Conservation (phyloP, 2,329 filamentous ascomycete genomes). For the Alternaria longipes region DNA sequence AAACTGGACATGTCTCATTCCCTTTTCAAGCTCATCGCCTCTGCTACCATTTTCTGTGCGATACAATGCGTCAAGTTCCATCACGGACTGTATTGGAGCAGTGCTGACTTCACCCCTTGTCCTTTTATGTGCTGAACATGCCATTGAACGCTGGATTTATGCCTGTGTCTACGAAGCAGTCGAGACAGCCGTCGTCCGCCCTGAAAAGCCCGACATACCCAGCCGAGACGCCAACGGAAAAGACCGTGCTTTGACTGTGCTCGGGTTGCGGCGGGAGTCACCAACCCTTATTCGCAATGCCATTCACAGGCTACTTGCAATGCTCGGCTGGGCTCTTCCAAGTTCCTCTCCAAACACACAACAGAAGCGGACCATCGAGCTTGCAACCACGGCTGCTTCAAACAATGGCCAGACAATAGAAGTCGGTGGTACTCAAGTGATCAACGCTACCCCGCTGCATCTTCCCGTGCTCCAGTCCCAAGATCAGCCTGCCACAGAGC, state of each 20-base stretch:
- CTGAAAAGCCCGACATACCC: constrained; percentile 41
- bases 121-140: constrained; percentile 37
- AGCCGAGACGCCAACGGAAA: constrained; percentile 35
- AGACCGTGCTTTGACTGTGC: constrained; percentile 30
- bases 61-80: constrained; percentile 26
- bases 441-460: constrained; percentile 34
- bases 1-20: constrained; percentile 37
- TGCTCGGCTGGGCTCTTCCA: constrained; percentile 39
- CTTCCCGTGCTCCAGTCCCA: constrained; percentile 27
- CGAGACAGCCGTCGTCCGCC: constrained; percentile 40
- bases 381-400: constrained; percentile 5
- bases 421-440: constrained; percentile 31
- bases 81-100: constrained; percentile 23
- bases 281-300: constrained; percentile 30
- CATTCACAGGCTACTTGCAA: constrained; percentile 34
- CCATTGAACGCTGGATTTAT: constrained; percentile 39
- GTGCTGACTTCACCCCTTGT: constrained; percentile 40
- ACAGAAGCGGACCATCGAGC: constrained; percentile 1
- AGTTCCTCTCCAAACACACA: constrained; percentile 3
- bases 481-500: constrained; percentile 5
- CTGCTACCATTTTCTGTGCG: constrained; percentile 33
- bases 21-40: constrained; percentile 42
- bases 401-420: constrained; percentile 25
- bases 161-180: constrained; percentile 41
- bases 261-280: constrained; percentile 36